phyloP scores from a whole-genome alignment of 139 green algal species.

The Limnomonas spitsbergensis region DNA sequence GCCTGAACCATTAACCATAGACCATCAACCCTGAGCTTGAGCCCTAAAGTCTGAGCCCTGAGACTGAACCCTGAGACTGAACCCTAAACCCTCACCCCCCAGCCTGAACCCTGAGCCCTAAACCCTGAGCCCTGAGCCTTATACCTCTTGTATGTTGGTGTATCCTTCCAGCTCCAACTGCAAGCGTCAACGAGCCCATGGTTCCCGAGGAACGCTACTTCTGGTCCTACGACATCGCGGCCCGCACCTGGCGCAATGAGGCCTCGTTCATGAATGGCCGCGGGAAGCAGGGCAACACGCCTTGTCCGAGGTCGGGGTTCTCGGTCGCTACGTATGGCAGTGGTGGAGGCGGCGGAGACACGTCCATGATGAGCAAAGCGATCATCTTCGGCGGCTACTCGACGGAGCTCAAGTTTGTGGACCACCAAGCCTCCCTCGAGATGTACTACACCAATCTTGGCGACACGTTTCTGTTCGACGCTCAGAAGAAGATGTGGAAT shows the following conservation, averaged over 20 bases:
- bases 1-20: too few relatives aligned
- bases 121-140: background rate
- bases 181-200: background rate
- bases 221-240: background rate
- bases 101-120: background rate
- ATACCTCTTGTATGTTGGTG: background rate
- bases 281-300: background rate
- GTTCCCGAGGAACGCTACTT: background rate
- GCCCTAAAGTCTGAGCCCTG: too few relatives aligned
- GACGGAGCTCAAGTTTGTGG: background rate
- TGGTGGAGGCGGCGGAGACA: too few relatives aligned
- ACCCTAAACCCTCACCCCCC: too few relatives aligned
- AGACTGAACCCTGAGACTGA: too few relatives aligned
- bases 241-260: background rate
- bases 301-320: background rate
- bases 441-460: background rate
- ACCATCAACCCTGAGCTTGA: too few relatives aligned
- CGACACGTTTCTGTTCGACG: background rate
- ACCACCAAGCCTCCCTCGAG: too few relatives aligned
- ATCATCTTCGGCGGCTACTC: background rate
- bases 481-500: background rate
- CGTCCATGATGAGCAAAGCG: background rate
- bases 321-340: background rate
- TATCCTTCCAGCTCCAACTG: background rate
- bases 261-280: background rate